Conservation (phyloP, 352 stramenopile species). For the Pythium periplocum region DNA sequence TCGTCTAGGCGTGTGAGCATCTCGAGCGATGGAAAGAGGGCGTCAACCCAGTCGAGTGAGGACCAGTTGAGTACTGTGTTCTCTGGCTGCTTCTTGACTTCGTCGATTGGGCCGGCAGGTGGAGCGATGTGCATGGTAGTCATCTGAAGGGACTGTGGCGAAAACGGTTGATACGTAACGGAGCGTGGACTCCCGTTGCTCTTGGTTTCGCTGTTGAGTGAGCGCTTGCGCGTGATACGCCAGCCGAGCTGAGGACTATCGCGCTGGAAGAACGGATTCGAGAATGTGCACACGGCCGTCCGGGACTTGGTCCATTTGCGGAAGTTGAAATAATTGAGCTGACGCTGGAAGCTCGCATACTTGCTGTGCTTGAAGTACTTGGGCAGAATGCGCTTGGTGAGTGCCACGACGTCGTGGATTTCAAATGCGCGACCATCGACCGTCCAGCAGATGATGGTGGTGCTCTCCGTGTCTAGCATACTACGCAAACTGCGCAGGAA, state of each 20-base stretch:
- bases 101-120: too few relatives aligned
- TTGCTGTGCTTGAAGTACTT: constrained; percentile 93
- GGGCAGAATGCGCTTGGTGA: constrained; percentile 48
- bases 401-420: constrained; percentile 62
- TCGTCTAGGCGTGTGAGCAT: constrained; percentile 6
- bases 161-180: too few relatives aligned
- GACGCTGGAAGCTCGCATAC: constrained; percentile 89
- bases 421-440: constrained; percentile 61
- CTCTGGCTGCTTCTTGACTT: too few relatives aligned
- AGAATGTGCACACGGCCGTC: constrained; percentile 70
- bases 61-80: too few relatives aligned
- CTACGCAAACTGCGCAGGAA: constrained; percentile 13
- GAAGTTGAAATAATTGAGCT: constrained; percentile 93
- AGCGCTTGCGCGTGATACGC: constrained; percentile 67
- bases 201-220: constrained; percentile 14
- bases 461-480: constrained; percentile 11
- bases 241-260: constrained; percentile 59
- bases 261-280: constrained; percentile 66
- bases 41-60: constrained; percentile 49
- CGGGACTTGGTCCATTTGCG: constrained; percentile 81
- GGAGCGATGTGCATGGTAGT: too few relatives aligned
- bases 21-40: constrained; percentile 58
- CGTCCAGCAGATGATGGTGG: constrained; percentile 31
- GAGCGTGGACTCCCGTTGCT: too few relatives aligned
- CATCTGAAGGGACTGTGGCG: too few relatives aligned